Evolutionary conservation across 2,329 filamentous ascomycete species (phyloP).

Genomic region (Neofusicoccum cordaticola): DNA sequence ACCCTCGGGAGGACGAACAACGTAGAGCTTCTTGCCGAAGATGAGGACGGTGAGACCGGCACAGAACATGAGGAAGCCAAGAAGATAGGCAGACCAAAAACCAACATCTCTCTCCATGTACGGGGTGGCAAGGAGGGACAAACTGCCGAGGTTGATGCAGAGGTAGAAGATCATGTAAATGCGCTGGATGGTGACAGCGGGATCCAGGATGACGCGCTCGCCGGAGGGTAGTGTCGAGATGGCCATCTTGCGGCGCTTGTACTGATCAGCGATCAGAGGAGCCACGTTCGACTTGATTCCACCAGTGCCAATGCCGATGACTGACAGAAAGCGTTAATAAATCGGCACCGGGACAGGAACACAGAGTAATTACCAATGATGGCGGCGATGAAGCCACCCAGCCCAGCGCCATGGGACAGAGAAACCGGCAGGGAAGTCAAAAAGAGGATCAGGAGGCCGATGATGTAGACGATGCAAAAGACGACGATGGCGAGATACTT

Average conservation of each 20-base stretch:
- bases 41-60: conserved; percentile 57
- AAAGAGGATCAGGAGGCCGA: conserved; percentile 62
- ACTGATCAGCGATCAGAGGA: conserved; percentile 38
- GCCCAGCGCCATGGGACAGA: conserved; percentile 44
- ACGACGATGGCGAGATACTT: conserved; percentile 64
- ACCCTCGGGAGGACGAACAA: conserved; percentile 39
- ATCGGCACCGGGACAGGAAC: not conserved
- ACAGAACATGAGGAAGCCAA: conserved; percentile 65
- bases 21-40: conserved; percentile 36
- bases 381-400: conserved; percentile 15
- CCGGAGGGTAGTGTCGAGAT: conserved; percentile 40
- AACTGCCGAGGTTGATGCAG: conserved; percentile 69
- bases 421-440: conserved; percentile 59
- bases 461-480: conserved; percentile 57
- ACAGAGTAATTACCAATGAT: not conserved
- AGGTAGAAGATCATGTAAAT: conserved; percentile 64
- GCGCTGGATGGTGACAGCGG: conserved; percentile 47
- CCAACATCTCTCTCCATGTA: conserved; percentile 69
- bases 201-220: conserved; percentile 47
- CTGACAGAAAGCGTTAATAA: conserved; percentile 27
- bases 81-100: conserved; percentile 67
- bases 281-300: conserved; percentile 72
- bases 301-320: conserved; percentile 64
- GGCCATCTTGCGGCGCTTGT: conserved; percentile 40
- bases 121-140: conserved; percentile 66